Base-by-base conservation (phyloP, 2,329 filamentous ascomycete genomes). In the Trichophaea hybrida region DNA sequence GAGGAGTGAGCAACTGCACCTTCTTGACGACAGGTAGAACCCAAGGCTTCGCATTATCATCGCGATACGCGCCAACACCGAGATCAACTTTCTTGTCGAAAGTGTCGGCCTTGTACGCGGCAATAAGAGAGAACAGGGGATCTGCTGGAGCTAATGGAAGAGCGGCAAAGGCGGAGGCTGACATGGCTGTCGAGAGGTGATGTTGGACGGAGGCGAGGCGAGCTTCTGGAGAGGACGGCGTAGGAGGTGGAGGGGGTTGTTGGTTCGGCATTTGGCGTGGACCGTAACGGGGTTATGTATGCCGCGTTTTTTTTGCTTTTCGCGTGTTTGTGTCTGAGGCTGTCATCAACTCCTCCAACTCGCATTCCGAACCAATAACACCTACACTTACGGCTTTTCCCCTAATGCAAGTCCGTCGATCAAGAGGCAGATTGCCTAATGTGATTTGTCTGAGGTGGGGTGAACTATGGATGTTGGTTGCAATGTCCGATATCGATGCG, bases 21-120 rank as follows among this genome's bases (percentile, higher is more conserved):
- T 94, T 94, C 76, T 88, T 94, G 63, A 97, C 91, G 1, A 97
- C 91, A 17, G 93, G 91, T 64, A 98, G 75, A 63, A 98, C 83
- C 93, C 93, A 98, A 2, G 93, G 93, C 77, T 97, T 97, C 63
- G 89, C 91, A 71, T 90, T 85, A 75, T 97, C 79, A 71, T 95
- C 93, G 72, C 93, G 81, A 75, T 98, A 98, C 61, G 93, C 93
- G 68, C 93, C 93, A 75, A 97, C 83, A 72, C 93, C 90, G 74
- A 98, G 75, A 75, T 98, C 93, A 66, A 98, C 86, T 76, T 98
- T 98, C 73, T 87, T 82, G 60, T 78, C 74, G 72, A 77, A 78
- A 62, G 80, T 75, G 71, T 98, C 93, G 64, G 85, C 86, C 70
- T 83, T 83, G 78, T 84, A 98, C 63, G 88, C 89, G 64, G 85